phyloP scores from a whole-genome alignment of 257 asterid species.

The Salvia hispanica region DNA sequence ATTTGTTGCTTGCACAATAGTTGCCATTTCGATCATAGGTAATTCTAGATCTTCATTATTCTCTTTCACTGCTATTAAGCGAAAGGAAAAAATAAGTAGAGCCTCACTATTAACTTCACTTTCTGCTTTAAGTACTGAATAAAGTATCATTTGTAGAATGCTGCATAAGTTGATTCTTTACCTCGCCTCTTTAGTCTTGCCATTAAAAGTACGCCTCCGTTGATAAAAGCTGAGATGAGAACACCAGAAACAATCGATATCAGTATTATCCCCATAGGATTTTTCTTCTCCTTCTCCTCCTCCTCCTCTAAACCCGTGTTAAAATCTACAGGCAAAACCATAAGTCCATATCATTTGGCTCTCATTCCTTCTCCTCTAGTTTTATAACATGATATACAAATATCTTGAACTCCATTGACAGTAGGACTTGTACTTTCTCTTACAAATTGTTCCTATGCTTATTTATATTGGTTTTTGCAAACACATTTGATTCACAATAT shows the following conservation, averaged over 20 bases:
- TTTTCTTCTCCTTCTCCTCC: neutral
- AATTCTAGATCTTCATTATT: conserved; percentile 18
- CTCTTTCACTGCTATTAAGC: neutral
- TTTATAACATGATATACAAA: too few relatives aligned
- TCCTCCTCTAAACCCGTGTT: neutral
- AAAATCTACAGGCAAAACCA: neutral
- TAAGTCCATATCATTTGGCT: neutral
- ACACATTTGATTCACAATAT: too few relatives aligned
- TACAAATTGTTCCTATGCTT: too few relatives aligned
- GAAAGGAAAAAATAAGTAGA: neutral
- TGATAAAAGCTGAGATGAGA: neutral
- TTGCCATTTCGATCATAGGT: neutral
- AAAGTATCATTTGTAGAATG: neutral
- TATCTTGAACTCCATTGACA: too few relatives aligned
- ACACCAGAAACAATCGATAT: conserved; percentile 8
- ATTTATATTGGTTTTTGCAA: too few relatives aligned
- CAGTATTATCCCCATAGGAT: neutral
- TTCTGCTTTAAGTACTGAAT: neutral
- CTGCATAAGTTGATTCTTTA: neutral
- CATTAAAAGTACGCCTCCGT: neutral
- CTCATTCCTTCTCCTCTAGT: too few relatives aligned
- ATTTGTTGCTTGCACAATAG: neutral
- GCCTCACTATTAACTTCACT: neutral
- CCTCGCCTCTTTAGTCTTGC: conserved; percentile 1
- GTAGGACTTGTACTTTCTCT: too few relatives aligned